phyloP scores from a whole-genome alignment of 352 stramenopile genomes.

The Globisporangium irregulare region DNA sequence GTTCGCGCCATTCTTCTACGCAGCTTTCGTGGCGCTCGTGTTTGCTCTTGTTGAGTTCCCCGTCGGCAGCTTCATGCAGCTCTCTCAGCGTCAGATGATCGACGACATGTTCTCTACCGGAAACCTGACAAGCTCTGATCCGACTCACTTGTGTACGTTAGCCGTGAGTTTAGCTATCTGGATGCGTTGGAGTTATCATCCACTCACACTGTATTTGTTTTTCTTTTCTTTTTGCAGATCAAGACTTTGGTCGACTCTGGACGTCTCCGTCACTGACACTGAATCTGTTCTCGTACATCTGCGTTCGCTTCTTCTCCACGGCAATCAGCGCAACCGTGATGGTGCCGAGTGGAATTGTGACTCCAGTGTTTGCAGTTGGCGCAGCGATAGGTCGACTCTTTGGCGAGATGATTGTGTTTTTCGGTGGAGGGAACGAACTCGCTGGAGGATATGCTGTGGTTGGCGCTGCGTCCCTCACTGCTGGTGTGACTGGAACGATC shows the following conservation, averaged over 20 bases:
- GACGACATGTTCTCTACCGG: conserved; percentile 85
- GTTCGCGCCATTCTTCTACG: conserved; percentile 62
- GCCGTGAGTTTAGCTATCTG: neutral
- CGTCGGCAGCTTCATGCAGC: conserved; percentile 77
- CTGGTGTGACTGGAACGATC: conserved; percentile 71
- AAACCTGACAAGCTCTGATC: conserved; percentile 40
- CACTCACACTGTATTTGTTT: neutral
- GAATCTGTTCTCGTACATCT: conserved; percentile 64
- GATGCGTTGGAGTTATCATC: neutral
- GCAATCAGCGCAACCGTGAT: conserved; percentile 79
- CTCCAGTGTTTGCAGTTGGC: conserved; percentile 89
- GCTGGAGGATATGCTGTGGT: conserved; percentile 79
- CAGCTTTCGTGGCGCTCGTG: conserved; percentile 55
- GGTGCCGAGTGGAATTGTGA: conserved; percentile 89
- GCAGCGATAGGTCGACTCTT: conserved; percentile 85
- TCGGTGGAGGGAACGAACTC: conserved; percentile 44
- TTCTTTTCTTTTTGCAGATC: conserved; percentile 15
- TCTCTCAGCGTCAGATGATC: conserved; percentile 73
- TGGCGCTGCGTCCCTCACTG: conserved; percentile 79
- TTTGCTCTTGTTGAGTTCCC: conserved; percentile 73
- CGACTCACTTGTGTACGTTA: conserved; percentile 28
- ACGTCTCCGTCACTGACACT: conserved; percentile 56
- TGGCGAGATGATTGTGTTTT: conserved; percentile 75
- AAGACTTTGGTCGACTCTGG: conserved; percentile 54
- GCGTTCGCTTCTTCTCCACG: conserved; percentile 78